phyloP scores from a whole-genome alignment of 2,329 filamentous ascomycete species.

The Fusarium nanum region DNA sequence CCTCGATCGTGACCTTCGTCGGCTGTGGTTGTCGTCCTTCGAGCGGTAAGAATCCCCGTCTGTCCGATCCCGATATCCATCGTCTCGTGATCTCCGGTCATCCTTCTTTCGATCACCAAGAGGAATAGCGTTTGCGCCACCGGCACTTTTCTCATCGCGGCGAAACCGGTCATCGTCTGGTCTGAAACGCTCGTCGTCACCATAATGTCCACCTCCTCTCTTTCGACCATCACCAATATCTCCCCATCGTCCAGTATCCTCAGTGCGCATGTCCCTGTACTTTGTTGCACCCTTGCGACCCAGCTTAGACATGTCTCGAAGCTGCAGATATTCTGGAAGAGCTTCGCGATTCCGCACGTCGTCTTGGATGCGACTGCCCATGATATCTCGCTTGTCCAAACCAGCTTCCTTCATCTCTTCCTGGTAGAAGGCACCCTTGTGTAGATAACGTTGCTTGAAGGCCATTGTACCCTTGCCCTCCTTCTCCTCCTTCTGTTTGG shows the following conservation, averaged over 20 bases:
- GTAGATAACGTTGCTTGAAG: slow-evolving; percentile 96
- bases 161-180: slow-evolving; percentile 68
- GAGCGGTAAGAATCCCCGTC: slow-evolving; percentile 39
- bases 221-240: slow-evolving; percentile 66
- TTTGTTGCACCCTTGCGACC: slow-evolving; percentile 91
- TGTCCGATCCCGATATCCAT: slow-evolving; percentile 40
- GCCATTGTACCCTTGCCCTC: slow-evolving; percentile 82
- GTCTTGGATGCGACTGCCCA: slow-evolving; percentile 85
- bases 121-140: slow-evolving; percentile 77
- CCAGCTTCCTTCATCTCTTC: slow-evolving; percentile 82
- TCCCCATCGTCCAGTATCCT: slow-evolving; percentile 93
- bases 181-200: slow-evolving; percentile 74
- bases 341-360: slow-evolving; percentile 85
- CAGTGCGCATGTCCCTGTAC: slow-evolving; percentile 86
- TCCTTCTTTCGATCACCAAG: slow-evolving; percentile 61
- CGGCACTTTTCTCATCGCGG: slow-evolving; percentile 58
- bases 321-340: slow-evolving; percentile 90
- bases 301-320: slow-evolving; percentile 92
- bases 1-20: slow-evolving; percentile 53
- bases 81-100: slow-evolving; percentile 45
- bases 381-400: slow-evolving; percentile 83
- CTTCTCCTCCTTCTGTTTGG: slow-evolving; percentile 83
- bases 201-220: slow-evolving; percentile 50
- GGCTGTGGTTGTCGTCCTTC: slow-evolving; percentile 35
- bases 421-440: slow-evolving; percentile 95